A percentile compares a stretch with the other conserved stretches of the same genome.
Conservation (phyloP, 352 stramenopile genomes). For the Phytopythium mirpurense region DNA sequence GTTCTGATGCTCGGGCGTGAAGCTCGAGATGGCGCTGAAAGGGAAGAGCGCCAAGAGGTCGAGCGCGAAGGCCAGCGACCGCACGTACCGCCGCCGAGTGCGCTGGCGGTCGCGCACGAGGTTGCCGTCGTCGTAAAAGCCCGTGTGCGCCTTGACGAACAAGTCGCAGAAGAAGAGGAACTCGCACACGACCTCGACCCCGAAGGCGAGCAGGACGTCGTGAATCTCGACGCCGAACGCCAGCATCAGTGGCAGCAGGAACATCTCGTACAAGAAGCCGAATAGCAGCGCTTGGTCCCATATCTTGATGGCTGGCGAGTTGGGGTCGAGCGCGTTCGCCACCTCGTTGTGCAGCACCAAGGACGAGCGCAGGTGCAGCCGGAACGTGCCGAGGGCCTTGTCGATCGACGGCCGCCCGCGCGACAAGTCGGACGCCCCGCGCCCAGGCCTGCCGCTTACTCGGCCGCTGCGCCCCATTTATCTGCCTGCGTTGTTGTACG, state of each 20-base stretch:
- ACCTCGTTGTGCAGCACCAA: slow-evolving; percentile 19
- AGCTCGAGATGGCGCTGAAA: slow-evolving; percentile 2
- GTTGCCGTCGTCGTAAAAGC: slow-evolving; percentile 57
- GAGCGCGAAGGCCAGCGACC: slow-evolving; percentile 34
- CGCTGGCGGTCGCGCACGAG: slow-evolving; percentile 37
- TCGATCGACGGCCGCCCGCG: slow-evolving; percentile 12
- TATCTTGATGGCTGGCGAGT: slow-evolving; percentile 24
- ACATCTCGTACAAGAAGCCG: slow-evolving; percentile 45
- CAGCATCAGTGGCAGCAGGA: slow-evolving; percentile 52
- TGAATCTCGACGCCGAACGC: slow-evolving; percentile 25
- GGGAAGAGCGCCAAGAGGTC: slow-evolving; percentile 50
- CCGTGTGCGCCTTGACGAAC: slow-evolving; percentile 46
- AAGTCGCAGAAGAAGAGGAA: slow-evolving; percentile 50
- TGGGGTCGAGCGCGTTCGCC: slow-evolving; percentile 46
- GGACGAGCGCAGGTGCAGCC: slow-evolving; percentile 11
- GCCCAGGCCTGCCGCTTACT: not conserved
- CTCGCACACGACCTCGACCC: slow-evolving; percentile 17
- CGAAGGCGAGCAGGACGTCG: not conserved
- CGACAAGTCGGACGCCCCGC: slow-evolving; percentile 3
- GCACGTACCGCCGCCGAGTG: slow-evolving; percentile 40
- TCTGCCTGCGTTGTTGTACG: too few species aligned
- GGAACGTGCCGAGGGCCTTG: slow-evolving; percentile 12
- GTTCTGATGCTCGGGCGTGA: not conserved
- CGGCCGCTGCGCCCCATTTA: too few species aligned
- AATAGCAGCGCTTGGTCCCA: slow-evolving; percentile 60